Evolutionary conservation across 352 stramenopile genomes (phyloP).

Genomic region (Globisporangium abappressorium): DNA sequence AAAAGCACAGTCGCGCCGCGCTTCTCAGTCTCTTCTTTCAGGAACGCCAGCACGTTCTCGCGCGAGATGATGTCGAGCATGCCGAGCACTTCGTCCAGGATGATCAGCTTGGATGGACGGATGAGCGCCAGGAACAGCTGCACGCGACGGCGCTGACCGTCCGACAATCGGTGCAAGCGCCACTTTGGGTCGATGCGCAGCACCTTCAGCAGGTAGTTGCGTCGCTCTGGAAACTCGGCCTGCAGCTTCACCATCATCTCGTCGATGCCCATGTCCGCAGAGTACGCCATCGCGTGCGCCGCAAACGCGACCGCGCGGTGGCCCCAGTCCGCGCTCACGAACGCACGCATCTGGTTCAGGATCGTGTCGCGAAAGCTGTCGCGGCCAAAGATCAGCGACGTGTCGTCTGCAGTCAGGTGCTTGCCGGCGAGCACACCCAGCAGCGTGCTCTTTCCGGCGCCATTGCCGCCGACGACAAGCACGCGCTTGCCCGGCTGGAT

Average conservation of each 20-base stretch:
- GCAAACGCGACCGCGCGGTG: conserved; percentile 96
- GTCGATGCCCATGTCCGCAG: conserved; percentile 93
- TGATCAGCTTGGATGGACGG: conserved; percentile 94
- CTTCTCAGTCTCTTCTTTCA: conserved; percentile 81
- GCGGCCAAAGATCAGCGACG: conserved; percentile 77
- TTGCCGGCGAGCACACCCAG: conserved; percentile 93
- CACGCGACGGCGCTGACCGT: conserved; percentile 88
- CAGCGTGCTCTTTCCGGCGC: conserved; percentile 94
- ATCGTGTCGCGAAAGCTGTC: conserved; percentile 95
- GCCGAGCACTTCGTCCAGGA: conserved; percentile 98
- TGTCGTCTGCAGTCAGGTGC: conserved; percentile 91
- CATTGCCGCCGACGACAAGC: conserved; percentile 95
- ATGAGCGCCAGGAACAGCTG: conserved; percentile 96
- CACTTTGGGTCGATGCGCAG: conserved; percentile 94
- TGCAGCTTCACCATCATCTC: conserved; percentile 98
- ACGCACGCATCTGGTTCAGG: conserved; percentile 92
- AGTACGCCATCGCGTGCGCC: conserved; percentile 81
- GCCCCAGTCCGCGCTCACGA: conserved; percentile 96
- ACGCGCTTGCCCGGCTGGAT: conserved; percentile 84
- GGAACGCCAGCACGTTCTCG: conserved; percentile 92
- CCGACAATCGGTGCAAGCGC: conserved; percentile 80
- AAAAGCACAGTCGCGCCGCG: conserved; percentile 67
- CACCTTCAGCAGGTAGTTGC: conserved; percentile 92
- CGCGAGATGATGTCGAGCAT: conserved; percentile 96
- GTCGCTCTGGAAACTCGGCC: conserved; percentile 90